These are phyloP conservation scores for Kazachstania kunashirensis DNA, from an alignment of 805 yeast genomes.

Conservation along the genomic window DNA sequence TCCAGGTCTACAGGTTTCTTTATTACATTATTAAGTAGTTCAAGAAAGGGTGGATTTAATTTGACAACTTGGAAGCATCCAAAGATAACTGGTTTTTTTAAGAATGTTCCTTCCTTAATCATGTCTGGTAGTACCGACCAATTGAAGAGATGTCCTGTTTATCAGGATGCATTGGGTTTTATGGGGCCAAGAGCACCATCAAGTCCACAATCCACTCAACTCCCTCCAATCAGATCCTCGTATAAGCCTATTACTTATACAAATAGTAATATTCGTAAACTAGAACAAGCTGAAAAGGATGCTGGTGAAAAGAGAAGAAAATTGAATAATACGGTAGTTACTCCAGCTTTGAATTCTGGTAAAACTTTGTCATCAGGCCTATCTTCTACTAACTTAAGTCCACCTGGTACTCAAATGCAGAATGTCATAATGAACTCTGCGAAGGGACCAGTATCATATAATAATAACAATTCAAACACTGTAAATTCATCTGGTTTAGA, in stretches of 20 bases:
- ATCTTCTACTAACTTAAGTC: neutral
- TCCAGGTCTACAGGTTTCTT: conserved; percentile 45
- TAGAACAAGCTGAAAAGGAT: conserved; percentile 13
- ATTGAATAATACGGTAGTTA: conserved; percentile 4
- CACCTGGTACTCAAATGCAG: neutral
- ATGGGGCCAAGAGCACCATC: conserved; percentile 14
- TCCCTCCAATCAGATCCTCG: conserved; percentile 26
- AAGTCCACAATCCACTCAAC: conserved; percentile 13
- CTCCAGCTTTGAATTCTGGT: neutral
- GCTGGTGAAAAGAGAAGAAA: conserved; percentile 21
- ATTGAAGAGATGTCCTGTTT: conserved; percentile 30
- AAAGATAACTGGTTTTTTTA: conserved; percentile 24
- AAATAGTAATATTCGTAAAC: conserved; percentile 23
- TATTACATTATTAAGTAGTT: conserved; percentile 30
- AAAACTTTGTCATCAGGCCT: neutral
- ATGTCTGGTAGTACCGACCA: conserved; percentile 28
- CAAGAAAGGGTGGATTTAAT: conserved; percentile 7
- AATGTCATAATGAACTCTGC: neutral
- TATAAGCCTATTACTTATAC: conserved; percentile 29
- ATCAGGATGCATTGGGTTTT: conserved; percentile 31
- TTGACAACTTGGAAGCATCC: conserved; percentile 17
- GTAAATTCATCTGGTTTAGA: conserved; percentile 7
- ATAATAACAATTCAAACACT: neutral
- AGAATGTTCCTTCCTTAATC: conserved; percentile 27
- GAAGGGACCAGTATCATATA: neutral